Base-by-base conservation (phyloP, 176 grass and related monocot genomes). In the Oryza meridionalis region DNA sequence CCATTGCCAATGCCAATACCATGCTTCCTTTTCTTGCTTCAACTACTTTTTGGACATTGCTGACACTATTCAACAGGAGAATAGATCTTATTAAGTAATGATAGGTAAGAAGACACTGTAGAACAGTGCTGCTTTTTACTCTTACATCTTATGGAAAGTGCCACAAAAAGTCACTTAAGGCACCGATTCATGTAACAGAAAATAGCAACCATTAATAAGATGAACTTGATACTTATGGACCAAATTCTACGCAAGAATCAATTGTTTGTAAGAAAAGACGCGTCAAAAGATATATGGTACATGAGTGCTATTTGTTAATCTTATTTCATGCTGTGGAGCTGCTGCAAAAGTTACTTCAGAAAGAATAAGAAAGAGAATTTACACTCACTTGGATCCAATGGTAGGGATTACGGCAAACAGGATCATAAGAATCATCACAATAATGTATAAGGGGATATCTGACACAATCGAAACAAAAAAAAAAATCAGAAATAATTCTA, bases 41-140 rank as follows among this genome's bases (percentile, higher is more conserved):
- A 69, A 98, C 93, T 62, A 98, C 93, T 19, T 90, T 93, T 67
- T 90, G 82, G 73, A 98, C 96, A 90, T 98, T 95, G 49, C 85
- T 76, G 46, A 98, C 73, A 85, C 96, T 95, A 85, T 70, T 86
- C 33, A 83, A 79, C 13, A 46, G 21, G 32, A 70, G 77, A 58
- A 79, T 55, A 17, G 64, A 72, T 81, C 66, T 87, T 26, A 74
- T 27, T 88, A 80, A 86, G 47, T 31, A 78, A 85, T 86, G 22
- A 71, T 66, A 35, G 35, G n/a, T 58, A 73, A 17, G 0, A 82
- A 82, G 4, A 63, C 5, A 81, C 53, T 47, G 45, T 27, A 67
- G 17, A 46, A 78, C 10, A 35, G 12, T 24, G 16, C 15, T 67
- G 15, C 67, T 82, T 82, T 77, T 62, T 63, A 10, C 40, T 35